Percentiles rank a stretch among this genome's conserved stretches.
These are phyloP conservation scores for Aspergillus eucalypticola DNA, from an alignment of 2,329 filamentous ascomycete species.

Conservation along the genomic window DNA sequence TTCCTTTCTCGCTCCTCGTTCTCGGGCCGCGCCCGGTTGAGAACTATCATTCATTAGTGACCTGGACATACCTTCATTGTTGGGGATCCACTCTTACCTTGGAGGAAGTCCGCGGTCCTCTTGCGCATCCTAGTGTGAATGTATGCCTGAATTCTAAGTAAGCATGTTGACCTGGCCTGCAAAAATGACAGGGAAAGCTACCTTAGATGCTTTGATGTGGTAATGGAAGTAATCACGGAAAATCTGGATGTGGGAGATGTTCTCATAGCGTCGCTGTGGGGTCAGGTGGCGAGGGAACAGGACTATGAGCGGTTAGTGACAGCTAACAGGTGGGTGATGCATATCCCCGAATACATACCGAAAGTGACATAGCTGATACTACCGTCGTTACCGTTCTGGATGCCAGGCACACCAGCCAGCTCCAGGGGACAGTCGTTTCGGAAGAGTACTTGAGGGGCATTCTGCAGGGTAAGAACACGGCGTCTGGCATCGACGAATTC, in stretches of 20 bases:
- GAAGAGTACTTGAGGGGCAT: constrained; percentile 96
- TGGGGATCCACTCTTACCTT: constrained; percentile 61
- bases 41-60: constrained; percentile 62
- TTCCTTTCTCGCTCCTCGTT: constrained; percentile 97
- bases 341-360: constrained; percentile 57
- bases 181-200: constrained; percentile 30
- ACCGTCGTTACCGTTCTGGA: constrained; percentile 71
- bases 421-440: constrained; percentile 92
- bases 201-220: constrained; percentile 98
- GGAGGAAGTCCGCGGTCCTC: constrained; percentile 95
- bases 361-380: constrained; percentile 98
- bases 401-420: constrained; percentile 80
- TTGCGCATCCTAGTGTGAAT: constrained; percentile 98
- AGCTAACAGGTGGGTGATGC: neutral
- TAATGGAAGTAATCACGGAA: constrained; percentile 99
- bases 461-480: constrained; percentile 79
- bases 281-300: constrained; percentile 95
- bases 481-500: constrained; percentile 97
- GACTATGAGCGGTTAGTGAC: constrained; percentile 55
- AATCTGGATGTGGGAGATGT: constrained; percentile 98
- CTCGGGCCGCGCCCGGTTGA: constrained; percentile 91
- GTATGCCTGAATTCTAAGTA: constrained; percentile 65
- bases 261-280: constrained; percentile 83
- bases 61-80: neutral
- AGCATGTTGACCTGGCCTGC: constrained; percentile 12